phyloP scores from a whole-genome alignment of 2,329 filamentous ascomycete species.

The Cladobotryum mycophilum region DNA sequence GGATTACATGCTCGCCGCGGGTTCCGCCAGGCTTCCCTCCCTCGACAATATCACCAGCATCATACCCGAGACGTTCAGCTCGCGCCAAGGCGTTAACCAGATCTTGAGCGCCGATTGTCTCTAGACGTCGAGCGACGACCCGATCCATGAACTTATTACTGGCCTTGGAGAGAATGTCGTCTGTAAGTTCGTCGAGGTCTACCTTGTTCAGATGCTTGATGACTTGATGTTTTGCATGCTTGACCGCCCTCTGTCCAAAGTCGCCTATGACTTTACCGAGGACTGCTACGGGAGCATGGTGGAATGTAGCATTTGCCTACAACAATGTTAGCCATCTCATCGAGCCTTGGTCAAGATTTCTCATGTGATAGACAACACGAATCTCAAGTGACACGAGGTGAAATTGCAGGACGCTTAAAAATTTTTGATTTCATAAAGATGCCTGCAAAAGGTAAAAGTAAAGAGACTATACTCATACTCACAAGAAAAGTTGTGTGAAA shows the following conservation, averaged over 20 bases:
- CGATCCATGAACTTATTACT: slow-evolving; percentile 47
- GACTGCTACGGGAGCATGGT: slow-evolving; percentile 34
- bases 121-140: slow-evolving; percentile 44
- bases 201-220: slow-evolving; percentile 31
- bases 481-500: slow-evolving; percentile 49
- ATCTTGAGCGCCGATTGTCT: slow-evolving; percentile 47
- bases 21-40: slow-evolving; percentile 15
- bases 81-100: slow-evolving; percentile 52
- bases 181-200: slow-evolving; percentile 41
- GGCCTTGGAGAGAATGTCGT: slow-evolving; percentile 38
- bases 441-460: not conserved
- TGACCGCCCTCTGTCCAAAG: slow-evolving; percentile 40
- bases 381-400: not conserved
- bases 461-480: slow-evolving; percentile 22
- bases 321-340: slow-evolving; percentile 18
- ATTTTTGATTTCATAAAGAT: not conserved
- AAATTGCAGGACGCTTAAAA: too few relatives aligned
- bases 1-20: slow-evolving; percentile 32
- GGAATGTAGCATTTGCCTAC: slow-evolving; percentile 45
- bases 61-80: slow-evolving; percentile 52
- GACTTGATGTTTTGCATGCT: slow-evolving; percentile 35
- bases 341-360: not conserved
- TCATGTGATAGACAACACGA: not conserved
- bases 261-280: slow-evolving; percentile 36
- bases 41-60: slow-evolving; percentile 43